Evolutionary conservation across 2,329 filamentous ascomycete genomes (phyloP), one percentile per base, ranked within the genome.

Genomic region (Talaromyces rugulosus): DNA sequence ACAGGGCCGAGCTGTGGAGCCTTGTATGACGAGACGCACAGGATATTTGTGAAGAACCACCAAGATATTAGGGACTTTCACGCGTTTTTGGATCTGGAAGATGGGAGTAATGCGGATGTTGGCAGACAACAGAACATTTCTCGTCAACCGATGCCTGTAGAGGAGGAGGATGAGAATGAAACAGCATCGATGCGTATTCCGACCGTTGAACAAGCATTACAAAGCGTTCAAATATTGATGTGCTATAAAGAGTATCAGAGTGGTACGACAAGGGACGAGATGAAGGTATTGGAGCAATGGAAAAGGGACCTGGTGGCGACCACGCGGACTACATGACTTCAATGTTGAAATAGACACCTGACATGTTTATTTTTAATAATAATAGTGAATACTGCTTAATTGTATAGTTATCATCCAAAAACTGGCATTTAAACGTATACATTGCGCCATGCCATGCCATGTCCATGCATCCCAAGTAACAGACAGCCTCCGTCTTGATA

Each of bases 401-500:
- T 51, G 9, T 27, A 51, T 53, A 8, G 14, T 53, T 12, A 8
- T 31, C 12, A 31, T 33, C 27, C 30, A 53, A 31, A 27, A 16
- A 53, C 27, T 23, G 30, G 30, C 12, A 18, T 16, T 31, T 31
- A 28, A 53, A 31, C 50, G 14, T 53, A 18, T 12, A 30, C 30
- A 53, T 53, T 53, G 50, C 50, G 50, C 50, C 50, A 53, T 53
- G 16, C 36, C 27, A 31, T 50, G 42, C 42, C 23, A 23, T 23
- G 23, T 23, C 23, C 42, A 58, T 33, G 16, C 44, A 47, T 47
- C 56, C 27, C 23, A 58, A 58, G 31, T 18, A 58, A 53, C 47
- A 54, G 30, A 50, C 36, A 44, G 52, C 14, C 44, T 51, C 42
- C 31, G 34, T 59, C 33, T 11, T 58, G 27, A 52, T 53, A 62